Percentiles rank a stretch among this genome's conserved stretches.
These are phyloP conservation scores for Fusarium denticulatum DNA, from an alignment of 2,329 filamentous ascomycete genomes.

Conservation along the genomic window DNA sequence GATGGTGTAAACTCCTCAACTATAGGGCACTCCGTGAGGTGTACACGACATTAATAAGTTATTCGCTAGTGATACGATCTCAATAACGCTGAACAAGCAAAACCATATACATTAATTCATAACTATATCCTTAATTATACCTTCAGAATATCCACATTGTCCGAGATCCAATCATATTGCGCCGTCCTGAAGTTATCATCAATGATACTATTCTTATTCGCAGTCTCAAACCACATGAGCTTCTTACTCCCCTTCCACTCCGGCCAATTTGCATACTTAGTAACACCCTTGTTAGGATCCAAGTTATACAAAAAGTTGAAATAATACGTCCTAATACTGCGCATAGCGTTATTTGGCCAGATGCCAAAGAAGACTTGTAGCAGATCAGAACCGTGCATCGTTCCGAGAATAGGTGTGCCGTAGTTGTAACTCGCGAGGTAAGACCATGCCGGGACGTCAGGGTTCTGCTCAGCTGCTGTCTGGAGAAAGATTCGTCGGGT, in stretches of 20 bases:
- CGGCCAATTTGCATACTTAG: conserved; percentile 54
- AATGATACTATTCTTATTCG: conserved; percentile 44
- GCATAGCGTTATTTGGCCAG: conserved; percentile 68
- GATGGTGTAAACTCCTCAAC: neutral
- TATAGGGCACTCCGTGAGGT: rapidly evolving
- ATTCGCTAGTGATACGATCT: neutral
- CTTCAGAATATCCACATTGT: conserved; percentile 38
- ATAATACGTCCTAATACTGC: conserved; percentile 74
- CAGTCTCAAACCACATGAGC: conserved; percentile 59
- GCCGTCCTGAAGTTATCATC: conserved; percentile 52
- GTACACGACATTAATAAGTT: neutral
- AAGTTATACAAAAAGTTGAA: conserved; percentile 75
- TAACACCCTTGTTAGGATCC: conserved; percentile 71
- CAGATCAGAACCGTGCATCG: conserved; percentile 78
- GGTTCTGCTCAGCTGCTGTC: conserved; percentile 56
- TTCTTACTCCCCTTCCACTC: conserved; percentile 55
- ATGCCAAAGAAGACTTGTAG: conserved; percentile 75
- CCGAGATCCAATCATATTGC: conserved; percentile 42
- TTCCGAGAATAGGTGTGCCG: conserved; percentile 77
- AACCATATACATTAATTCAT: neutral
- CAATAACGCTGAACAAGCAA: neutral
- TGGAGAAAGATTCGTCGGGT: conserved; percentile 72
- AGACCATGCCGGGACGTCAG: conserved; percentile 74
- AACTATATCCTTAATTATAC: conserved; percentile 17
- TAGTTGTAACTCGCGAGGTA: conserved; percentile 79